Base-by-base conservation (phyloP, 2,329 filamentous ascomycete genomes). In the Cucurbitaria berberidis region DNA sequence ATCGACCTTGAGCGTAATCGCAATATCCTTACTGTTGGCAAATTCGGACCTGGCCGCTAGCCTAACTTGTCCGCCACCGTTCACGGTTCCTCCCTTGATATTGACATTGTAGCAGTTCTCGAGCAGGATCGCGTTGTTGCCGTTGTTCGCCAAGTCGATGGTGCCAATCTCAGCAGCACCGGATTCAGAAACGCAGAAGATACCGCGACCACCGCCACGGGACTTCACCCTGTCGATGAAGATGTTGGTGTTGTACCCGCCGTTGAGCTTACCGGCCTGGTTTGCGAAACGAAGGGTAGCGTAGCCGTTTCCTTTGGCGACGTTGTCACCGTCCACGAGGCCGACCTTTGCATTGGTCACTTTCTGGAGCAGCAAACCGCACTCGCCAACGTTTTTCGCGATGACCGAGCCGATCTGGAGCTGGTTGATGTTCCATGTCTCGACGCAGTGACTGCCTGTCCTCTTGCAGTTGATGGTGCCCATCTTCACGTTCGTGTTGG, bases 391-490 rank as follows among this genome's bases (percentile, higher is more conserved):
- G 53, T 85, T 73, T 8, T 74, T 74, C 1, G 82, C 83, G 30
- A 85, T 80, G 36, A 86, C 83, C 16, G 74, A 70, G 59, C 77
- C 76, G 60, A 86, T 81, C 1, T 67, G 74, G 2, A 86, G 76
- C 10, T 80, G 79, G 57, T 84, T 78, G 36, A 85, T 85, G 67
- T 85, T 85, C 81, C 82, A 85, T 0, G 80, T 83, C 70, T 86
- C 83, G 29, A 86, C 81, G 2, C 81, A 82, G 63, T 86, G 83
- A 63, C 80, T 82, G 5, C 80, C 74, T 7, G 82, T 81, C 3
- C 83, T 82, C 0, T 76, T 82, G 21, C 84, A 80, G 5, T 57
- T 77, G 57, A 85, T 80, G 27, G 69, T 74, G 47, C 77, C 82
- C 77, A 85, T 85, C 26, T 71, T 77, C 7, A 85, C 83, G 56